Conservation (phyloP, 2,329 filamentous ascomycete species). For the Penicillium sp. region DNA sequence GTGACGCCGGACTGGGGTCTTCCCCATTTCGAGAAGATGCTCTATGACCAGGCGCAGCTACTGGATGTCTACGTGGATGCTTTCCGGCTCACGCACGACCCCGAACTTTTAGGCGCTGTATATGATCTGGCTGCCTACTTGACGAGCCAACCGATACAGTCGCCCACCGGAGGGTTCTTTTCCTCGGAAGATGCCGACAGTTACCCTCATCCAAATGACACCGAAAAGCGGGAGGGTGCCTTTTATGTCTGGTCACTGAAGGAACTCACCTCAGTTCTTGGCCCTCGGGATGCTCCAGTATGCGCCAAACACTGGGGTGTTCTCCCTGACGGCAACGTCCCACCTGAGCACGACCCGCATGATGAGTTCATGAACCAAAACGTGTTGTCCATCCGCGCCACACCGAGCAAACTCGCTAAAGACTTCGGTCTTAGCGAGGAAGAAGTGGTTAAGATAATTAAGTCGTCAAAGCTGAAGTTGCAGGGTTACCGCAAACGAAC, state of each 20-base stretch:
- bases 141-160: conserved; percentile 65
- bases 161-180: conserved; percentile 71
- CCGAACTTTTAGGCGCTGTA: conserved; percentile 73
- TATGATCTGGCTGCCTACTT: conserved; percentile 86
- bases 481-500: conserved; percentile 69
- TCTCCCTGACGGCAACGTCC: conserved; percentile 78
- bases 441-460: conserved; percentile 67
- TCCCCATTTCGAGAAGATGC: conserved; percentile 96
- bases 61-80: conserved; percentile 82
- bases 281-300: conserved; percentile 66
- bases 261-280: conserved; percentile 76
- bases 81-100: conserved; percentile 66
- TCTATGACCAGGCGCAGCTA: conserved; percentile 87
- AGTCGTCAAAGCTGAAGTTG: conserved; percentile 65
- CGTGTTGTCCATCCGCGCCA: conserved; percentile 70
- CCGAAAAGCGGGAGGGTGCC: conserved; percentile 82
- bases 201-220: conserved; percentile 67
- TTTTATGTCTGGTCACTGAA: conserved; percentile 93
- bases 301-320: conserved; percentile 84
- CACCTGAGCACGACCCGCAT: conserved; percentile 76
- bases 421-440: conserved; percentile 71
- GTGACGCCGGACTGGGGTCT: conserved; percentile 90
- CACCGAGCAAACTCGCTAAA: conserved; percentile 65
- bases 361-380: conserved; percentile 96
- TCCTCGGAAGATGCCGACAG: conserved; percentile 92